Evolutionary conservation across 345 rosid species (phyloP).

Genomic region (Salix koriyanagi): DNA sequence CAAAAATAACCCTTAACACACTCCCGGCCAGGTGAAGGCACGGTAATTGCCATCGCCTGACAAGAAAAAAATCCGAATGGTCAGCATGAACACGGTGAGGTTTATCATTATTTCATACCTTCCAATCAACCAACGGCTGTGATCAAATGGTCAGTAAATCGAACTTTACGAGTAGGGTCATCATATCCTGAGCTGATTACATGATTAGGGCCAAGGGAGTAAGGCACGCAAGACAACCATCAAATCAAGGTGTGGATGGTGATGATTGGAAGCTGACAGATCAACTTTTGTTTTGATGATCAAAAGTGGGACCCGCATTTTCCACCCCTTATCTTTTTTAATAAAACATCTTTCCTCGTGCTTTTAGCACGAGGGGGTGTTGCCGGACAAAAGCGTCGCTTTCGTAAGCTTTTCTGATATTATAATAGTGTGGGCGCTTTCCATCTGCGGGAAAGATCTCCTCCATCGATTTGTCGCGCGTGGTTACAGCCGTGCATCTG

Average conservation of each 20-base stretch:
- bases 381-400: conserved; percentile 32
- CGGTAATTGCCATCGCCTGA: too few relatives aligned
- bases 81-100: too few relatives aligned
- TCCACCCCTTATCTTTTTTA: background rate
- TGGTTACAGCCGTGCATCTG: background rate
- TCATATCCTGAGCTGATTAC: conserved; percentile 12
- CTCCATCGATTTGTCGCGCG: background rate
- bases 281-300: conserved; percentile 22
- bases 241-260: conserved; percentile 46
- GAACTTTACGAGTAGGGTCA: background rate
- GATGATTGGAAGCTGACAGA: conserved; percentile 61
- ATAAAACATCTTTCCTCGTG: conserved; percentile 14
- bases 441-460: background rate
- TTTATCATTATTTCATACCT: background rate
- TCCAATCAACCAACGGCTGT: conserved; percentile 11
- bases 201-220: conserved; percentile 28
- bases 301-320: conserved; percentile 14
- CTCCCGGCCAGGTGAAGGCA: too few relatives aligned
- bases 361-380: conserved; percentile 16
- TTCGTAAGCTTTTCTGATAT: conserved; percentile 28
- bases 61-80: too few relatives aligned
- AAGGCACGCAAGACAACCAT: conserved; percentile 34
- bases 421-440: background rate
- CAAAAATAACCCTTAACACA: too few relatives aligned
- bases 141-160: conserved; percentile 26